Evolutionary conservation across 768 basidiomycete species (phyloP), one percentile per base, ranked within the genome.

Genomic region (Zangia roseola): DNA sequence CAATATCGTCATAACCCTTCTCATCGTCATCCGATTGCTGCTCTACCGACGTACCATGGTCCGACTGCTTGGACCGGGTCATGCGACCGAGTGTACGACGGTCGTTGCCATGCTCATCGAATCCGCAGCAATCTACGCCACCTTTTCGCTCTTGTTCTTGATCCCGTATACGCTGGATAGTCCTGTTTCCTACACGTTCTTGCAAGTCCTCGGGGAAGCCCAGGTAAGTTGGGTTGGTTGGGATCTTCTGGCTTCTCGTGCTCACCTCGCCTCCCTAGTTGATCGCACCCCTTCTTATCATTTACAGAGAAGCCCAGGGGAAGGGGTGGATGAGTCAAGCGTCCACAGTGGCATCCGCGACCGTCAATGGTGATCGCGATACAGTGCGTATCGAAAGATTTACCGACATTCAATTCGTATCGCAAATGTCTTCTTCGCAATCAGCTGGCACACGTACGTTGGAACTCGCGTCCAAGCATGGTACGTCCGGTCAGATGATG

Each of bases 281-380:
- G 33, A 67, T 74, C 28, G 68, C 71, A 2, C 71, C 72, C 1
- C 49, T 70, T 2, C 52, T 74, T 33, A 75, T 75, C 40, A 55
- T 74, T 34, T 63, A 69, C 40, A 65, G 74, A 45, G 71, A 74
- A 44, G 66, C 68, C 0, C 55, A 61, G 17, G 74, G 74, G 2
- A 63, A 64, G 24, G 71, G 71, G 1, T 72, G 71, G 69, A 54
- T 65, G 4, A 65, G 64, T 19, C 49, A 49, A 9, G 35, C 48
- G 0, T 40, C 58, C 6, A 41, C 58, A 2, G 42, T 48, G 5
- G 30, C 16, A 1, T 47, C 54, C 2, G 38, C 50, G 13, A 43
- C 46, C 10, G 20, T 5, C 37, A 41, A 20, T 5, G 46, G 39
- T 13, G 47, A 45, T 6, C 43, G 17, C 5, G 49, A 52, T 19